A percentile compares a stretch with the other conserved stretches of the same genome.
These are phyloP conservation scores for Rhodotorula sp. DNA, from an alignment of 1,284 basidiomycete species.

Conservation along the genomic window DNA sequence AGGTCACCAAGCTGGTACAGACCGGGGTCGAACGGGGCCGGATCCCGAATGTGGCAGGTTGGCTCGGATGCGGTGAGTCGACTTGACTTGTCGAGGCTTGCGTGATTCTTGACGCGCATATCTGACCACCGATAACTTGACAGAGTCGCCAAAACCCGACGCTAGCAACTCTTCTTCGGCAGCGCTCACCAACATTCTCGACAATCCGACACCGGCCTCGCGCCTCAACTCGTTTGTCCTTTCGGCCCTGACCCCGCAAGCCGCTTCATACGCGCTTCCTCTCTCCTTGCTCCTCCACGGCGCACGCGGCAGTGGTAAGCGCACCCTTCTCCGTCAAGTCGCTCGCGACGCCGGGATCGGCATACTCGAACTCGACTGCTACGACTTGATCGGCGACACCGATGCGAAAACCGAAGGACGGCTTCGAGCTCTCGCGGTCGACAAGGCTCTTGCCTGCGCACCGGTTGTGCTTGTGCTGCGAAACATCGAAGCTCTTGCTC, in stretches of 20 bases:
- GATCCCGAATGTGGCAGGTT: constrained; percentile 63
- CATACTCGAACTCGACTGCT: constrained; percentile 84
- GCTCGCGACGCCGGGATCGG: constrained; percentile 71
- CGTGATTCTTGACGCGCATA: background rate
- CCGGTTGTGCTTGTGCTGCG: constrained; percentile 83
- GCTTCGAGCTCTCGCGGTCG: constrained; percentile 68
- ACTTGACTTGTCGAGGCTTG: background rate
- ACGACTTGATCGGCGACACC: constrained; percentile 76
- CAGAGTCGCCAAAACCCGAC: background rate
- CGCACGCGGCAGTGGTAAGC: constrained; percentile 71
- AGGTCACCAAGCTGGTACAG: constrained; percentile 72
- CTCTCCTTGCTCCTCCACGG: constrained; percentile 73
- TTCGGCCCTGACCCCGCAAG: constrained; percentile 60
- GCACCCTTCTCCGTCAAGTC: constrained; percentile 57
- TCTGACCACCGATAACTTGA: background rate
- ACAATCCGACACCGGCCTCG: constrained; percentile 18
- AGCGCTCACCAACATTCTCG: background rate
- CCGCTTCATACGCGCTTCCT: constrained; percentile 62
- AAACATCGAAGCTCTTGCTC: constrained; percentile 78
- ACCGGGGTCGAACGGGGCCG: constrained; percentile 70
- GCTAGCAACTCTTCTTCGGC: too few relatives aligned
- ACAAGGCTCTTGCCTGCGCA: constrained; percentile 73
- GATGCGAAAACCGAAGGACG: constrained; percentile 75
- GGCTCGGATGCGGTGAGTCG: constrained; percentile 54
- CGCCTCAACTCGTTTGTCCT: constrained; percentile 49